Base-by-base conservation (phyloP, 345 rosid genomes). In the Euphorbia tirucalli region DNA sequence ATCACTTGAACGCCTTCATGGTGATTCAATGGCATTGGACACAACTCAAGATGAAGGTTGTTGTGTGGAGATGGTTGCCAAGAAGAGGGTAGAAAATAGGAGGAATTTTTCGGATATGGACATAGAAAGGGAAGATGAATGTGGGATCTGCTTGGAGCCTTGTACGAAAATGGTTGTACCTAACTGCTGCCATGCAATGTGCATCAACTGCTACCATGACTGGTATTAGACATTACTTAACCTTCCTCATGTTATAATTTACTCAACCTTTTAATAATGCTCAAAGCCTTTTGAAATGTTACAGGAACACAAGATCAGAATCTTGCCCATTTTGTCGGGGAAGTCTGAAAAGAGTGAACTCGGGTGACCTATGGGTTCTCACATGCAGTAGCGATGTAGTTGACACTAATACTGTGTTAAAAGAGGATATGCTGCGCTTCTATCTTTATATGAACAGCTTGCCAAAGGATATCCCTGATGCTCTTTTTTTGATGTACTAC, bases 201-300 rank as follows among this genome's bases (percentile, higher is more conserved):
- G 81, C 75, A 74, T 73, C 70, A 78, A 78, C 61, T 78, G 81
- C 81, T 78, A 74, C 75, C 71, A 13, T 44, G 76, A 78, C 71
- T 74, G 78, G 81, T 78, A 65, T 19, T 5, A 49, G 28, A 41
- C 70, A 39, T 21, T 27, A 39, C 27, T 25, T 44, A 15, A 16
- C 3, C 14, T 54, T 49, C 24, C n/a, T 35, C 27, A 22, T 21
- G 8, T 48, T 19, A 7, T 25, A 37, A 24, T 44, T 21, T 16
- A 28, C 4, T 30, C 68, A 27, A 11, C 25, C 46, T 22, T 16
- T 19, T 15, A 54, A 46, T 59, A 27, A 25, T 30, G 13, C 48
- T 43, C 27, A 61, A 35, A 66, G 27, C 24, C 30, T 70, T 24
- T 56, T 32, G 37, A 22, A 21, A 66, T 71, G 48, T 19, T 32